Evolutionary conservation across 2,329 filamentous ascomycete genomes (phyloP), one percentile per base, ranked within the genome.

Genomic region (Phialemoniopsis sp.): DNA sequence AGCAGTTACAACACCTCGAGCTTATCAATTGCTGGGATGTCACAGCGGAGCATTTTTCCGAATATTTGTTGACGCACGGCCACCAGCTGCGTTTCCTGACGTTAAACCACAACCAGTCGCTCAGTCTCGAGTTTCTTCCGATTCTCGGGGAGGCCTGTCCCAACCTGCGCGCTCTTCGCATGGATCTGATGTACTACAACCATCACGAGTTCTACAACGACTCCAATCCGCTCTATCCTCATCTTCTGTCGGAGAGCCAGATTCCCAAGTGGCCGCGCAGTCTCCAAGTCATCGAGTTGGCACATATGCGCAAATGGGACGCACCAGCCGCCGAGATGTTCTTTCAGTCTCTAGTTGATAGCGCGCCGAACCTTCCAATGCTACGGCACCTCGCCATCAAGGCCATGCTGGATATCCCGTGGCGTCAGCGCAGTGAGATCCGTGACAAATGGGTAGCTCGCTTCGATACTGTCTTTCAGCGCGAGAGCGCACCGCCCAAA

Each of bases 351-450:
- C 68, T 97, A 3, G 75, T 91, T 16, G 74, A 89, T 42, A 80
- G 78, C 36, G 88, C 89, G 1, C 66, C 73, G 2, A 62, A 73
- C 3, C 59, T 97, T 16, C 77, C 72, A 0, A 66, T 80, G 42
- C 72, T 97, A 17, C 82, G 89, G 8, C 70, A 74, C 32, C 66
- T 96, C 10, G 72, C 77, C 2, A 76, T 96, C 48, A 87, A 84
- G 52, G 82, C 85, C 2, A 91, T 89, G 59, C 69, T 96, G 35
- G 80, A 90, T 53, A 76, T 81, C 34, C 82, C 85, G 10, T 95
- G 89, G 87, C 82, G 89, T 45, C 80, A 89, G 54, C 80, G 91
- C 32, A 86, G 86, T 14, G 74, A 75, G n/a, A 83, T 96, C 53
- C 78, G 90, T 30, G 80, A 85, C 48, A 77, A 79, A 47, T 95